A percentile compares a stretch with the other conserved stretches of the same genome.
Conservation (phyloP, 1,284 basidiomycete genomes). For the Sporisorium sorghi region DNA sequence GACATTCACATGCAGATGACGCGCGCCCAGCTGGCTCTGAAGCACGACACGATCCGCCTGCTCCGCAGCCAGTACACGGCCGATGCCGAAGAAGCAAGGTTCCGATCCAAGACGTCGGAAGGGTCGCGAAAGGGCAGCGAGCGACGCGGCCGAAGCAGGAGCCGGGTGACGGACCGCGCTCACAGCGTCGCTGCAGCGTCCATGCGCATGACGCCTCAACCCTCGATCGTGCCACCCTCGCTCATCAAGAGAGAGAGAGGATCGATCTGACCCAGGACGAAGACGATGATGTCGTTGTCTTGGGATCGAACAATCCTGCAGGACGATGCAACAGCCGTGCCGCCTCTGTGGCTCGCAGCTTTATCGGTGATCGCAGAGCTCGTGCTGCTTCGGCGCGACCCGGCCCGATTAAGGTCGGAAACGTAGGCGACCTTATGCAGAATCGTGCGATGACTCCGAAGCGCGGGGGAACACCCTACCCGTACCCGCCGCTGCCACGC, state of each 20-base stretch:
- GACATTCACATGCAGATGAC: neutral
- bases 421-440: constrained; percentile 11
- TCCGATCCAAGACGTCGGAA: neutral
- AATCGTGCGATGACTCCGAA: neutral
- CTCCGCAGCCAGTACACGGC: constrained; percentile 3
- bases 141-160: constrained; percentile 15
- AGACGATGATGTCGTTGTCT: neutral
- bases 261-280: constrained; percentile 11
- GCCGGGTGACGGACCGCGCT: constrained; percentile 1
- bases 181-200: neutral
- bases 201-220: neutral
- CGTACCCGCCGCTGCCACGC: too few species aligned
- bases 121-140: constrained; percentile 5
- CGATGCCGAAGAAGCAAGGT: neutral
- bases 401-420: constrained; percentile 8
- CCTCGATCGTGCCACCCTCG: neutral
- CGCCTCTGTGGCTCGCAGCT: neutral
- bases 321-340: neutral
- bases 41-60: constrained; percentile 17
- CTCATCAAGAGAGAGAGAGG: neutral
- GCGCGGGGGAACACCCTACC: neutral
- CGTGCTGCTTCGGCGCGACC: neutral
- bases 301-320: neutral
- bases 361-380: neutral
- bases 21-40: neutral